Evolutionary conservation across 495 filamentous ascomycete species (phyloP).

Genomic region (Clohesyomyces aquaticus): DNA sequence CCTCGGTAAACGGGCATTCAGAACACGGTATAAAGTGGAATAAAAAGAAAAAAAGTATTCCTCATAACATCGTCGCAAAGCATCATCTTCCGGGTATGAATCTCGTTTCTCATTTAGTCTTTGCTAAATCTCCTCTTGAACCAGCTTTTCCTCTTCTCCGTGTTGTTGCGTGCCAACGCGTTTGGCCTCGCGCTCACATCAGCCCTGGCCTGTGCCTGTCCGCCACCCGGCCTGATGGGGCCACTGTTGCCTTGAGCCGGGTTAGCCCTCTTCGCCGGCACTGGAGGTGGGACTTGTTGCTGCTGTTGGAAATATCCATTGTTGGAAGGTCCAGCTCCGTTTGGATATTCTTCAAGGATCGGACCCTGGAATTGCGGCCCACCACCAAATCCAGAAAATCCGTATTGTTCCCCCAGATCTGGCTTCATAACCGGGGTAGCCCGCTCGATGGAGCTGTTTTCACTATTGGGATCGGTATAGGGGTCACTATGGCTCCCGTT

Average conservation of each 20-base stretch:
- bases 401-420: constrained; percentile 60
- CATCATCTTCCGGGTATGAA: constrained; percentile 5
- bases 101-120: constrained; percentile 44
- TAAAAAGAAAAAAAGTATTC: neutral
- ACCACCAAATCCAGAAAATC: constrained; percentile 56
- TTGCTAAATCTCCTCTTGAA: constrained; percentile 82
- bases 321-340: constrained; percentile 38
- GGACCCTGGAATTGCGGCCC: constrained; percentile 46
- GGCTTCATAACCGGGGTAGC: constrained; percentile 53
- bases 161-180: constrained; percentile 25
- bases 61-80: neutral
- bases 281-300: constrained; percentile 22
- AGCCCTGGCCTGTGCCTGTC: neutral
- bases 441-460: constrained; percentile 87
- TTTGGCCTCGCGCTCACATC: constrained; percentile 26
- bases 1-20: neutral
- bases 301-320: constrained; percentile 23
- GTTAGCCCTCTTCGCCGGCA: constrained; percentile 23
- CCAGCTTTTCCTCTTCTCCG: constrained; percentile 86
- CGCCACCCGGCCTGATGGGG: constrained; percentile 14
- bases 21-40: neutral
- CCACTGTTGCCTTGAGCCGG: neutral
- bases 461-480: constrained; percentile 85
- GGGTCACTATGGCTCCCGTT: constrained; percentile 72
- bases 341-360: constrained; percentile 48